Base-by-base conservation (phyloP, 2,329 filamentous ascomycete species). In the Exophiala xenobiotica region DNA sequence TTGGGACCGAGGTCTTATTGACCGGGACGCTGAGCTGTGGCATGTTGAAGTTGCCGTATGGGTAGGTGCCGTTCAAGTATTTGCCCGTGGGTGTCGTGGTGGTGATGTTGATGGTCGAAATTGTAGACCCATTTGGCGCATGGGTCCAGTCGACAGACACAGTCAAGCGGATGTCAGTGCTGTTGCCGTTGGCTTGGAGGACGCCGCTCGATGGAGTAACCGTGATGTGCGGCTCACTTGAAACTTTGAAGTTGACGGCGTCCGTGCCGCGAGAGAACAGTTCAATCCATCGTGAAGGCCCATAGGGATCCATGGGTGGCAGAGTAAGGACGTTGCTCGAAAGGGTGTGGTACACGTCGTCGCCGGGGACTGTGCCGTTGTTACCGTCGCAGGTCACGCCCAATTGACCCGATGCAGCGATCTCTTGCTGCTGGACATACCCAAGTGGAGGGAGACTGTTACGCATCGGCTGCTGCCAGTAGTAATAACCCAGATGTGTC, bases 401-500 rank as follows among this genome's bases (percentile, higher is more conserved):
- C 49, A 88, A 71, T 47, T 83, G 75, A 6, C 85, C 85, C 0
- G 80, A 77, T 4, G 87, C 70, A 4, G 78, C 78, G 9, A 75
- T 75, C 46, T 85, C 80, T 1, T 74, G 68, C 2, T 73, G 74
- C 63, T 85, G 80, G 1, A 85, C 79, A 57, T 80, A 84, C 4
- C 76, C 69, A 56, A 87, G 73, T 6, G 79, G 76, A 0, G 85
- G 83, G 1, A 86, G 75, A 0, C 78, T 78, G 63, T 88, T 86
- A 26, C 83, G 74, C 85, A 87, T 87, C 1, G 86, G 83, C 64
- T 88, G 85, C 67, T 88, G 85, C 84, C 84, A 80, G 65, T 76
- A 75, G 62, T 69, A 63, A 66, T 78, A 77, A 2, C 75, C 74
- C 22, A 76, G 68, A 48, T 79, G 75, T 3, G 70, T 71, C 57